Evolutionary conservation across 805 yeast species (phyloP), one percentile per base, ranked within the genome.

Genomic region (Clavispora vitiphila): DNA sequence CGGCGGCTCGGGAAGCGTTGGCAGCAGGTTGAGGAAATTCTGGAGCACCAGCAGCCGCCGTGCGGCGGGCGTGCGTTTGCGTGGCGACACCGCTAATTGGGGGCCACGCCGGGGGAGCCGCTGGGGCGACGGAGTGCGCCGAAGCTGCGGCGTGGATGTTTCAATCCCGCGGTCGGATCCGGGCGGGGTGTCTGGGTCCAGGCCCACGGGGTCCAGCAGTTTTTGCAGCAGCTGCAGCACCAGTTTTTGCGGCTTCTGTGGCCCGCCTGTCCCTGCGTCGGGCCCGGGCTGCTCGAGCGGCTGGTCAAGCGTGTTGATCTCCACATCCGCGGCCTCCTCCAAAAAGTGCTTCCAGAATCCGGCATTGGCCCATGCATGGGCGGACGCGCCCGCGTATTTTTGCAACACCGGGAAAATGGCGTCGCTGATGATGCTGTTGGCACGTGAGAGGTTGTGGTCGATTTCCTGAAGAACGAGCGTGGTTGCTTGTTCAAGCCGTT

Each of bases 321-420:
- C 77, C 19, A 83, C 84, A 53, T 79, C 76, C 2, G 88, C 89
- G 22, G 86, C 76, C 36, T 80, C 76, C 55, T 88, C 95, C 52
- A 87, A 77, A 61, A 88, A 83, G 24, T 75, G 74, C 55, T 86
- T 86, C 83, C 95, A 81, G 61, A 86, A 86, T 42, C 76, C 74
- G 6, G 78, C 80, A 41, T 81, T 81, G 23, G 71, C 64, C 83
- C 88, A 80, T 3, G 86, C 78, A 24, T 75, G 69, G 32, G 70
- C 74, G 11, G 87, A 78, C 31, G 76, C 75, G 11, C 57, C 54
- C 15, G 83, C 77, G 54, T 85, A 86, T 35, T 71, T 67, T 47
- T 77, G 74, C 18, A 88, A 73, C 10, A 77, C 69, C 2, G 96
- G 96, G 24, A 86, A 69, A 23, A 88, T 72, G 32, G 74, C 72